phyloP scores from a whole-genome alignment of 768 basidiomycete species.

The Kwoniella bestiolae region DNA sequence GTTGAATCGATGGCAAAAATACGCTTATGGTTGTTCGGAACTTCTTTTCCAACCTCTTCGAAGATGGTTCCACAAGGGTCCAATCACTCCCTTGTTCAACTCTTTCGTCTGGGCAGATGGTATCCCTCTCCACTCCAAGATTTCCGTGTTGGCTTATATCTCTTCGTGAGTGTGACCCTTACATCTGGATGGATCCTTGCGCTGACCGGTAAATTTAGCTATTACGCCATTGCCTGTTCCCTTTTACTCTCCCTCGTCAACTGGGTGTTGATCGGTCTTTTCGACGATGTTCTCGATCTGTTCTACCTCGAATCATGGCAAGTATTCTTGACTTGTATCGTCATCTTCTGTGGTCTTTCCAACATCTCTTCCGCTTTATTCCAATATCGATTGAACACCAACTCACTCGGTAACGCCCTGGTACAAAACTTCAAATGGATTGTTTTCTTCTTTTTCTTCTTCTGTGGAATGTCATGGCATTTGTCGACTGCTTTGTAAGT shows the following conservation, averaged over 20 bases:
- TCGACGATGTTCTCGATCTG: slow-evolving; percentile 47
- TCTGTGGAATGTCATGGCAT: slow-evolving; percentile 69
- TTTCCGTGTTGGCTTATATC: slow-evolving; percentile 65
- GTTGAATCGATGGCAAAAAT: slow-evolving; percentile 83
- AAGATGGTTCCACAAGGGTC: slow-evolving; percentile 77
- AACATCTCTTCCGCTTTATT: slow-evolving; percentile 56
- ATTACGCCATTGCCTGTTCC: slow-evolving; percentile 65
- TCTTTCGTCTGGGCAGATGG: slow-evolving; percentile 56
- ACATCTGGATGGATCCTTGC: neutral
- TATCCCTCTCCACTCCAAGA: slow-evolving; percentile 64
- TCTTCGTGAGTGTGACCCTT: slow-evolving; percentile 40
- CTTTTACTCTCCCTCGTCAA: slow-evolving; percentile 69
- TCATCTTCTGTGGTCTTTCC: slow-evolving; percentile 54
- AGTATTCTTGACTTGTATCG: slow-evolving; percentile 55
- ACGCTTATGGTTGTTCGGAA: slow-evolving; percentile 56
- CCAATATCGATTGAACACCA: slow-evolving; percentile 56
- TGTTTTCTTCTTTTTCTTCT: slow-evolving; percentile 70
- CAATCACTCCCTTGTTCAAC: slow-evolving; percentile 65
- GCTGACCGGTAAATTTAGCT: slow-evolving; percentile 19
- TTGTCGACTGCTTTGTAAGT: slow-evolving; percentile 64
- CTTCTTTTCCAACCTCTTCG: slow-evolving; percentile 83
- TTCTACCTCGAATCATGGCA: slow-evolving; percentile 57
- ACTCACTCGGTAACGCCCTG: slow-evolving; percentile 52
- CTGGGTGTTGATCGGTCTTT: slow-evolving; percentile 71
- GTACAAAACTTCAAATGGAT: slow-evolving; percentile 55